These are phyloP conservation scores for Pseudocercospora cruenta DNA, from an alignment of 2,329 filamentous ascomycete genomes.

Conservation along the genomic window DNA sequence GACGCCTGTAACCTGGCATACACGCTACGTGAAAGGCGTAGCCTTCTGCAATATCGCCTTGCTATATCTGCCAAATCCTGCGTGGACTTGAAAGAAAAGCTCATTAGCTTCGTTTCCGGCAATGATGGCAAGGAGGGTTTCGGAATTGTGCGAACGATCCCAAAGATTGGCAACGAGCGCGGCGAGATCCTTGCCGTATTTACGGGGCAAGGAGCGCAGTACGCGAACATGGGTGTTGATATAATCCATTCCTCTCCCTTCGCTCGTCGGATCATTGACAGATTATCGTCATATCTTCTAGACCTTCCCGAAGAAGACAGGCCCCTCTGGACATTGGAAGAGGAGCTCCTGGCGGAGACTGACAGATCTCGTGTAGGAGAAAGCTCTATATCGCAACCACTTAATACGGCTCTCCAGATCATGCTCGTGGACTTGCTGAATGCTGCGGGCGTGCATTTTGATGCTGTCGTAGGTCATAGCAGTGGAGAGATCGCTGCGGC, in stretches of 20 bases:
- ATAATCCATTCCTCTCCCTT: constrained; percentile 13
- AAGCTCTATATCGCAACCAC: constrained; percentile 53
- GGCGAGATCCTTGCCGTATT: constrained; percentile 35
- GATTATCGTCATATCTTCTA: constrained; percentile 20
- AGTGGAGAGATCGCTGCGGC: constrained; percentile 42
- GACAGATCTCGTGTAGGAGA: constrained; percentile 34
- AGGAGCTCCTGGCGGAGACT: constrained; percentile 51
- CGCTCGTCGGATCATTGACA: background rate
- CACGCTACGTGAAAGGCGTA: too few relatives aligned
- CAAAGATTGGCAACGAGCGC: constrained; percentile 17
- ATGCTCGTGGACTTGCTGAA: constrained; percentile 49
- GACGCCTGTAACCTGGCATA: too few relatives aligned
- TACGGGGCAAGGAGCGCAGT: constrained; percentile 44
- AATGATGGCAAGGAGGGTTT: too few relatives aligned
- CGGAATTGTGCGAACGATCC: constrained; percentile 13
- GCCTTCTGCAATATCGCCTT: too few relatives aligned
- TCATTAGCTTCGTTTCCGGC: background rate
- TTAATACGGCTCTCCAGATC: constrained; percentile 61
- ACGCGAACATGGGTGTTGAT: constrained; percentile 32
- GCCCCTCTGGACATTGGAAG: constrained; percentile 35
- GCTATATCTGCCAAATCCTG: too few relatives aligned
- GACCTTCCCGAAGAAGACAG: constrained; percentile 20
- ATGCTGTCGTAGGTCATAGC: constrained; percentile 38
- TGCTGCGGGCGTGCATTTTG: constrained; percentile 29
- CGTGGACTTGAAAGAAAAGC: too few relatives aligned